Evolutionary conservation across 192 early-diverging fungal species (phyloP).

Genomic region (Linnemannia hyalina): DNA sequence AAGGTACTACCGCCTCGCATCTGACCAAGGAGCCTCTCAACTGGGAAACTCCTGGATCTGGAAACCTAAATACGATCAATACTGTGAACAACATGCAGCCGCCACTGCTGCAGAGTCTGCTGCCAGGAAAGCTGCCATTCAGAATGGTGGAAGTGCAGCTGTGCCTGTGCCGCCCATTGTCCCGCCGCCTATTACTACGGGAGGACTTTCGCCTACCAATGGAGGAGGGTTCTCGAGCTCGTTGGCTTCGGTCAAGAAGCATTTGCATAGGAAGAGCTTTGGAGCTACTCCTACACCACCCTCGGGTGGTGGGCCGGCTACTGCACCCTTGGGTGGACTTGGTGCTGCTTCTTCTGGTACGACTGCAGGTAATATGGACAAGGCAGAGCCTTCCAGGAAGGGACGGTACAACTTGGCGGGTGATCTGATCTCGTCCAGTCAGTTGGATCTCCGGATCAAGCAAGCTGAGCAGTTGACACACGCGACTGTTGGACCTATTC

Average conservation of each 20-base stretch:
- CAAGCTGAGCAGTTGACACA: constrained; percentile 32
- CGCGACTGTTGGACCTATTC: constrained; percentile 14
- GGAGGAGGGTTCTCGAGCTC: constrained; percentile 1
- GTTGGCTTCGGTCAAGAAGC: not conserved
- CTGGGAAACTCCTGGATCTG: constrained; percentile 89
- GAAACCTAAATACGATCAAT: constrained; percentile 82
- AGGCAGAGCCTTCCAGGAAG: not conserved
- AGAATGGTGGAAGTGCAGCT: not conserved
- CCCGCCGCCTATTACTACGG: not conserved
- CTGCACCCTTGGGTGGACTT: not conserved
- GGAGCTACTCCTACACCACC: not conserved
- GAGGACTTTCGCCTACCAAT: not conserved
- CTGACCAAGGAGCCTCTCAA: constrained; percentile 75
- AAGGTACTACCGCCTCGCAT: constrained; percentile 81
- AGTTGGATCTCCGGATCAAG: constrained; percentile 29
- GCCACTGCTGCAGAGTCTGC: constrained; percentile 3
- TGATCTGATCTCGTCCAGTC: constrained; percentile 45
- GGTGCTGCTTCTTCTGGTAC: not conserved
- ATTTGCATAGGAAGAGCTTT: not conserved
- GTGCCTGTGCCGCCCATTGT: not conserved
- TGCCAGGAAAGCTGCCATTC: not conserved
- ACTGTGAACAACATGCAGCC: constrained; percentile 34
- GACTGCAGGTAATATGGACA: not conserved
- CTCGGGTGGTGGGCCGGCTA: not conserved
- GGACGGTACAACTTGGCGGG: constrained; percentile 32